Conservation (phyloP, 164 flowering plant species). For the Berberis vulgaris region DNA sequence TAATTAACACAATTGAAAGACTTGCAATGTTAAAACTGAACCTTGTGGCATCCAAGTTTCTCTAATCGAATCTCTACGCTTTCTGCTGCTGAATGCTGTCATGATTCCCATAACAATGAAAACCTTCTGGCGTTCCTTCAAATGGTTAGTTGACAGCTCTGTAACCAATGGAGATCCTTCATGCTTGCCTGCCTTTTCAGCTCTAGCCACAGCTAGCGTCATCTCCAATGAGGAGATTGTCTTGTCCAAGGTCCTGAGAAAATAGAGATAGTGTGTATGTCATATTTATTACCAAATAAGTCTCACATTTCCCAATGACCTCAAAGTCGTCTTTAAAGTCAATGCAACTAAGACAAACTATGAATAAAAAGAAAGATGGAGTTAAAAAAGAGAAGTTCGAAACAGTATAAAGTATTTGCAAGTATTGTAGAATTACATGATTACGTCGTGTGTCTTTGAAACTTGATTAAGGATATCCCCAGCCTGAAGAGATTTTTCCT, state of each 20-base stretch:
- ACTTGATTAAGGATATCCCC: slow-evolving; percentile 60
- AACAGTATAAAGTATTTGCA: slow-evolving; percentile 2
- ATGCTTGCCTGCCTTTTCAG: slow-evolving; percentile 38
- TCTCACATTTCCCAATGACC: not conserved
- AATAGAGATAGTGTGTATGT: slow-evolving; percentile 1
- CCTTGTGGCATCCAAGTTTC: slow-evolving; percentile 97
- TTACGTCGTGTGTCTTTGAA: slow-evolving; percentile 63
- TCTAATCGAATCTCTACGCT: slow-evolving; percentile 81
- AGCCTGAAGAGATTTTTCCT: slow-evolving; percentile 40
- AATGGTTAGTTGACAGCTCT: slow-evolving; percentile 22
- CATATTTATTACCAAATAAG: not conserved
- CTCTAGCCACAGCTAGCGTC: slow-evolving; percentile 75
- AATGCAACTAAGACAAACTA: not conserved
- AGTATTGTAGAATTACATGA: slow-evolving; percentile 38
- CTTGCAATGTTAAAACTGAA: slow-evolving; percentile 8
- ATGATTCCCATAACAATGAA: slow-evolving; percentile 93
- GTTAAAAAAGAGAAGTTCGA: not conserved
- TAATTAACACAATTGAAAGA: not conserved
- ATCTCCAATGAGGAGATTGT: slow-evolving; percentile 79
- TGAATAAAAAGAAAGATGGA: not conserved
- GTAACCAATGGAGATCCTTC: slow-evolving; percentile 35
- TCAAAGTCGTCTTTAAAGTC: not conserved
- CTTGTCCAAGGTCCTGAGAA: slow-evolving; percentile 74
- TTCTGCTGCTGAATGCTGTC: slow-evolving; percentile 92
- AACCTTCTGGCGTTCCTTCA: slow-evolving; percentile 45